Base-by-base conservation (phyloP, 768 basidiomycete species). In the Podaxis sp. region DNA sequence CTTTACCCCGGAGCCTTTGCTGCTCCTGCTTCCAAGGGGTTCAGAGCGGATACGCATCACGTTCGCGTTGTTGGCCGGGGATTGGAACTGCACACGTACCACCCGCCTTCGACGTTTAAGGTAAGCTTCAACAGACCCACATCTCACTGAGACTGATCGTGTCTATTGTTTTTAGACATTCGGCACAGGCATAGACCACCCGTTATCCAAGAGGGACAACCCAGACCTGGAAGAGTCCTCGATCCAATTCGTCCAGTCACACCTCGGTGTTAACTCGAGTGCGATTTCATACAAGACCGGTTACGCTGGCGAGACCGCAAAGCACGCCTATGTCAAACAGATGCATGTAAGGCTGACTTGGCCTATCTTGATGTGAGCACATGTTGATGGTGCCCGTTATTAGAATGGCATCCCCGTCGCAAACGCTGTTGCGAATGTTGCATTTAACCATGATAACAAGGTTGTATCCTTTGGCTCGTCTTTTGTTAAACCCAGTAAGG, bases 381-480 rank as follows among this genome's bases (percentile, higher is more conserved):
- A 24, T 24, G 6, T 50, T 11, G 12, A 22, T 15, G 4, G 22
- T 50, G 9, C 17, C 24, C 57, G 11, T 53, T 33, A 5, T 15
- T 52, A 75, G 74, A 64, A 74, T 40, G 71, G 69, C 12, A 68
- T 75, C 25, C 70, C 73, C 1, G 67, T 76, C 24, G 71, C 72
- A 7, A 77, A 77, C 56, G 77, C 76, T 49, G 77, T 76, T n/a
- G 76, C 75, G 17, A 77, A 76, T 53, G 70, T 76, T 38, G 75
- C 74, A 0, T 72, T 68, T 54, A 73, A 40, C 22, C 46, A 73
- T 24, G 65, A 66, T 37, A 65, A 66, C 40, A 71, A 69, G 46
- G 77, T 77, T 37, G 76, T 77, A 27, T 70, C 81, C 1, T 78
- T 82, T 63, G 77, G 82, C 33, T 77, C 77, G 19, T 79, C 75